phyloP scores from a whole-genome alignment of 176 grass and related monocot species.

The Carex kokanica region DNA sequence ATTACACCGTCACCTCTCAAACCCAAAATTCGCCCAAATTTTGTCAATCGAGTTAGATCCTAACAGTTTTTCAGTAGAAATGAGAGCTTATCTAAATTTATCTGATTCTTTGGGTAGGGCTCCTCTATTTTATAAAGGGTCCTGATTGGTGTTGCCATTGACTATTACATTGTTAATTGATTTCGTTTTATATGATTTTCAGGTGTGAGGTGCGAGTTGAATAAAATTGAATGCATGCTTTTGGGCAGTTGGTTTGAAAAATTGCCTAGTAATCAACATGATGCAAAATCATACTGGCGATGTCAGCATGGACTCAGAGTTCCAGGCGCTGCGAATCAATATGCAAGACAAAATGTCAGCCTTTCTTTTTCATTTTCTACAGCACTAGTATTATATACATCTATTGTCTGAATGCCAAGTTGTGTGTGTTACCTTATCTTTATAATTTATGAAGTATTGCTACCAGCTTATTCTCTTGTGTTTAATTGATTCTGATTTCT shows the following conservation, averaged over 20 bases:
- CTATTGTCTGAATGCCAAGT: not conserved
- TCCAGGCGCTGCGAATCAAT: slow-evolving; percentile 14
- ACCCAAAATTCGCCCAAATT: too few species aligned
- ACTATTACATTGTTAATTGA: not conserved
- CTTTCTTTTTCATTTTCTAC: not conserved
- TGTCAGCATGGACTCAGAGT: slow-evolving; percentile 33
- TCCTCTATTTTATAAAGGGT: too few species aligned
- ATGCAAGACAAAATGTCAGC: slow-evolving; percentile 69
- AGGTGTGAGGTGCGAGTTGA: not conserved
- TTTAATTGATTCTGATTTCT: slow-evolving; percentile 8
- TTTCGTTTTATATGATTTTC: not conserved
- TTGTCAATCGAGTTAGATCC: too few species aligned
- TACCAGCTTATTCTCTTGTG: not conserved
- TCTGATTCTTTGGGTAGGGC: not conserved
- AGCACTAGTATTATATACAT: not conserved
- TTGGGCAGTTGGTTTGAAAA: too few species aligned
- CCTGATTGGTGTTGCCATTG: too few species aligned
- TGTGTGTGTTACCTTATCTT: not conserved
- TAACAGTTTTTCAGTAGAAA: too few species aligned
- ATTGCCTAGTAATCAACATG: not conserved
- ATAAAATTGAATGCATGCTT: too few species aligned
- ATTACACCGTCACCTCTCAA: too few species aligned
- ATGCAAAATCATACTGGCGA: slow-evolving; percentile 39
- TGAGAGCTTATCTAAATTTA: not conserved
- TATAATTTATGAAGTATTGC: not conserved